Conservation (phyloP, 352 stramenopile species). For the Achlya hypogyna region DNA sequence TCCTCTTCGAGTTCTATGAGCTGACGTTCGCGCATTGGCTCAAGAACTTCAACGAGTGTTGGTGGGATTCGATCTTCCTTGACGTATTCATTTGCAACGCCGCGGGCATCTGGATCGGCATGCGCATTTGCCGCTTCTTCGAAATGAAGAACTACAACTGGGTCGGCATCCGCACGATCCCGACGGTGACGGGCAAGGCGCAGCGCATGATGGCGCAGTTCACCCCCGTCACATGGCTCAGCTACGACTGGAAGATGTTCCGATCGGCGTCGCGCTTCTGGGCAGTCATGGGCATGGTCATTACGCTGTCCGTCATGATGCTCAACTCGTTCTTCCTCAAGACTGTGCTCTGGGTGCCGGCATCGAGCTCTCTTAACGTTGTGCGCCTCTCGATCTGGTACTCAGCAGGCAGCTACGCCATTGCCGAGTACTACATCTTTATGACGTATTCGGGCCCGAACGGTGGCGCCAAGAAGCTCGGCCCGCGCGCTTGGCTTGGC, state of each 20-base stretch:
- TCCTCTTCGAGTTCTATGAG: slow-evolving; percentile 83
- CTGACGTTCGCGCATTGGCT: slow-evolving; percentile 87
- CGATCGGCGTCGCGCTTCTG: slow-evolving; percentile 84
- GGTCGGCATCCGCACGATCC: slow-evolving; percentile 82
- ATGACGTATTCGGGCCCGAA: slow-evolving; percentile 71
- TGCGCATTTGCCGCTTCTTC: slow-evolving; percentile 80
- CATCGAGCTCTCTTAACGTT: slow-evolving; percentile 73
- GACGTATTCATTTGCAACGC: slow-evolving; percentile 92
- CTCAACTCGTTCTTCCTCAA: slow-evolving; percentile 95
- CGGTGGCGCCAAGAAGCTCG: slow-evolving; percentile 63
- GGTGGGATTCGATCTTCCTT: slow-evolving; percentile 92
- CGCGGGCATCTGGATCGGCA: slow-evolving; percentile 83
- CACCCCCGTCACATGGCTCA: slow-evolving; percentile 84
- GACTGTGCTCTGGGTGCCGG: slow-evolving; percentile 85
- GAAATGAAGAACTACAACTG: slow-evolving; percentile 86
- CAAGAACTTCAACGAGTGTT: slow-evolving; percentile 93
- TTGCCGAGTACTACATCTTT: slow-evolving; percentile 87
- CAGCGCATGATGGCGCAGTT: slow-evolving; percentile 81
- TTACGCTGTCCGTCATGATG: slow-evolving; percentile 89
- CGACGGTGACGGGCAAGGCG: slow-evolving; percentile 65
- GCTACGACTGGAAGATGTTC: slow-evolving; percentile 92
- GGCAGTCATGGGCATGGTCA: slow-evolving; percentile 84
- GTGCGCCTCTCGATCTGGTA: slow-evolving; percentile 75
- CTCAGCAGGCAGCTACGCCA: slow-evolving; percentile 76
- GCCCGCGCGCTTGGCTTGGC: slow-evolving; percentile 71